These are phyloP conservation scores for Chalciporus pseudorubinellus DNA, from an alignment of 768 basidiomycete species.

Conservation along the genomic window DNA sequence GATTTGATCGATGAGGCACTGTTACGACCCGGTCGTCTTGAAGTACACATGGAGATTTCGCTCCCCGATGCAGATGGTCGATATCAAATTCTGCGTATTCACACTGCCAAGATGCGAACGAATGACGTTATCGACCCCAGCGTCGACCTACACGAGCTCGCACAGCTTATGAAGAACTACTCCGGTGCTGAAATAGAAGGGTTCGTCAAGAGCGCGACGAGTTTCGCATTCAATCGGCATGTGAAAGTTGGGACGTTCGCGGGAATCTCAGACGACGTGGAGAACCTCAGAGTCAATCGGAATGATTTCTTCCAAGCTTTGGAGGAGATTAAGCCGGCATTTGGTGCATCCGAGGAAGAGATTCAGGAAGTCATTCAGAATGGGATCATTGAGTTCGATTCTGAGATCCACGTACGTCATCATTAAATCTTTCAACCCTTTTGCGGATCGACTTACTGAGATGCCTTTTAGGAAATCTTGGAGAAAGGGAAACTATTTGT, in stretches of 20 bases:
- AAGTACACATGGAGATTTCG: slow-evolving; percentile 99
- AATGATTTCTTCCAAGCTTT: slow-evolving; percentile 87
- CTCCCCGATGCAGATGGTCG: slow-evolving; percentile 93
- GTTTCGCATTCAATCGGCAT: slow-evolving; percentile 96
- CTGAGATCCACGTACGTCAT: slow-evolving; percentile 61
- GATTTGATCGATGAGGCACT: slow-evolving; percentile 99
- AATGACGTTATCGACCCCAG: slow-evolving; percentile 88
- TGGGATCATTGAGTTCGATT: slow-evolving; percentile 89
- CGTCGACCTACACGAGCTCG: slow-evolving; percentile 82
- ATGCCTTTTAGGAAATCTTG: slow-evolving; percentile 64
- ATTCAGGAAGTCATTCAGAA: slow-evolving; percentile 90
- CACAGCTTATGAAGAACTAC: slow-evolving; percentile 90
- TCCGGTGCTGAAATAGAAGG: slow-evolving; percentile 96
- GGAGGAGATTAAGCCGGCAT: slow-evolving; percentile 93
- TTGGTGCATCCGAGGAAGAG: slow-evolving; percentile 97
- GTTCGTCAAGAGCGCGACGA: slow-evolving; percentile 95
- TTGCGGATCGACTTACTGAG: slow-evolving; percentile 4
- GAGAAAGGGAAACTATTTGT: slow-evolving; percentile 86
- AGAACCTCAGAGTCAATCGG: slow-evolving; percentile 84
- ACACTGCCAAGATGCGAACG: slow-evolving; percentile 89
- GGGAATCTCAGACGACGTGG: slow-evolving; percentile 93
- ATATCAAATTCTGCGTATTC: slow-evolving; percentile 90
- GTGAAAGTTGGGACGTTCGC: slow-evolving; percentile 98
- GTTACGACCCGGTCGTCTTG: slow-evolving; percentile 94
- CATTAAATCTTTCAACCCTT: background rate